These are phyloP conservation scores for Triticum turgidum DNA, from an alignment of 176 grass and related monocot species.

Conservation along the genomic window DNA sequence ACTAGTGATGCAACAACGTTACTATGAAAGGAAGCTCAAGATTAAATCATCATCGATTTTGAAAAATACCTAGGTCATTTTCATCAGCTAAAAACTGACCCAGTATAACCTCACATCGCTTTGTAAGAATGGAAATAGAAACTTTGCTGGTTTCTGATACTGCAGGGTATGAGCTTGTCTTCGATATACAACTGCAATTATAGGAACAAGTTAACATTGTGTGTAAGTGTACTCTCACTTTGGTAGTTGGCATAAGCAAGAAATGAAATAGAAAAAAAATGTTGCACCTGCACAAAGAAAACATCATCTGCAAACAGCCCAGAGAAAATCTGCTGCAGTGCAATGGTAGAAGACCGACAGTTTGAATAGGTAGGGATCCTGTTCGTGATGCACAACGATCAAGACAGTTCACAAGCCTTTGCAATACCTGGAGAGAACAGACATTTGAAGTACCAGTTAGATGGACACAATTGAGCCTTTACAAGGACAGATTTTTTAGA, in stretches of 20 bases:
- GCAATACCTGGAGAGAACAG: constrained; percentile 68
- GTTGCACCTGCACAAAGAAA: constrained; percentile 89
- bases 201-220: constrained; percentile 15
- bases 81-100: constrained; percentile 90
- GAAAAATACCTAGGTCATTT: constrained; percentile 75
- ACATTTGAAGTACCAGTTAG: constrained; percentile 23
- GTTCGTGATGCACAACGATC: constrained; percentile 97
- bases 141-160: constrained; percentile 74
- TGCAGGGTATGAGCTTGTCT: constrained; percentile 41
- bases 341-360: constrained; percentile 82
- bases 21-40: constrained; percentile 20
- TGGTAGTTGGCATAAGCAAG: background rate
- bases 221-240: constrained; percentile 8
- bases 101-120: constrained; percentile 84
- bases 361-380: constrained; percentile 88
- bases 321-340: constrained; percentile 95
- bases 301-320: constrained; percentile 91
- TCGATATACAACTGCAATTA: constrained; percentile 59
- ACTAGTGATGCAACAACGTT: background rate
- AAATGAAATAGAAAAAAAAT: background rate
- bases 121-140: constrained; percentile 78
- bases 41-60: constrained; percentile 20
- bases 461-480: constrained; percentile 14
- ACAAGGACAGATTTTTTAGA: background rate
- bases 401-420: constrained; percentile 87